These are phyloP conservation scores for Raphanus raphanistrum DNA, from an alignment of 345 rosid species.

Conservation along the genomic window DNA sequence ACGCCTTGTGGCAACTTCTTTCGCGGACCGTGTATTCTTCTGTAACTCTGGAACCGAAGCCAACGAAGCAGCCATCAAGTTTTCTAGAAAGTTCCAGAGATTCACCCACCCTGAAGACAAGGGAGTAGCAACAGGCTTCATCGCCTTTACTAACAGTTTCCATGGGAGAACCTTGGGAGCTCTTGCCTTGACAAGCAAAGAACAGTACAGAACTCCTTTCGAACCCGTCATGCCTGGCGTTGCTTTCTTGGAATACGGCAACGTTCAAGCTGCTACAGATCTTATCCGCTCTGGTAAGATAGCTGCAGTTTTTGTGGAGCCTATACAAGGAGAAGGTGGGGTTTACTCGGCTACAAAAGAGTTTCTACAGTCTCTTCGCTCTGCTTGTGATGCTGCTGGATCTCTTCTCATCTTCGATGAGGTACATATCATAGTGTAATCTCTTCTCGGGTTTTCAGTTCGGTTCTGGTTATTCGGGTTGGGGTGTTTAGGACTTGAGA, in stretches of 20 bases:
- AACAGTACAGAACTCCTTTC: conserved; percentile 76
- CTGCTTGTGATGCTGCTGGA: conserved; percentile 78
- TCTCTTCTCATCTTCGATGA: conserved; percentile 89
- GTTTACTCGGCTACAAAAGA: conserved; percentile 74
- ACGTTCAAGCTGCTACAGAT: conserved; percentile 58
- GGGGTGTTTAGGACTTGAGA: background rate
- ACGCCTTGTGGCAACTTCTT: conserved; percentile 66
- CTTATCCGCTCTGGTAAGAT: conserved; percentile 55
- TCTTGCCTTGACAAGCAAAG: conserved; percentile 93
- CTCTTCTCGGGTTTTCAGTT: background rate
- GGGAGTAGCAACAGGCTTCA: conserved; percentile 60
- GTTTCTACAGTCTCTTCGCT: conserved; percentile 65
- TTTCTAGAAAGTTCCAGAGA: conserved; percentile 85
- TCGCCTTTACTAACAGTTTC: conserved; percentile 74
- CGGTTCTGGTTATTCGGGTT: background rate
- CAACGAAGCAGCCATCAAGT: conserved; percentile 95
- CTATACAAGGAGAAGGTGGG: conserved; percentile 98
- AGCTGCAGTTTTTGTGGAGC: conserved; percentile 95
- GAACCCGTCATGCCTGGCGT: conserved; percentile 99
- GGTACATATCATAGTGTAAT: conserved; percentile 47
- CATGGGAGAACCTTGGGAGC: conserved; percentile 98
- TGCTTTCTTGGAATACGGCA: conserved; percentile 80
- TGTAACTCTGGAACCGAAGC: conserved; percentile 93
- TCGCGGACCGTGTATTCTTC: conserved; percentile 86
- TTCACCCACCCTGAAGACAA: conserved; percentile 52